Evolutionary conservation across 352 stramenopile genomes (phyloP), one percentile per base, ranked within the genome.

Genomic region (Phytophthora colocasiae): DNA sequence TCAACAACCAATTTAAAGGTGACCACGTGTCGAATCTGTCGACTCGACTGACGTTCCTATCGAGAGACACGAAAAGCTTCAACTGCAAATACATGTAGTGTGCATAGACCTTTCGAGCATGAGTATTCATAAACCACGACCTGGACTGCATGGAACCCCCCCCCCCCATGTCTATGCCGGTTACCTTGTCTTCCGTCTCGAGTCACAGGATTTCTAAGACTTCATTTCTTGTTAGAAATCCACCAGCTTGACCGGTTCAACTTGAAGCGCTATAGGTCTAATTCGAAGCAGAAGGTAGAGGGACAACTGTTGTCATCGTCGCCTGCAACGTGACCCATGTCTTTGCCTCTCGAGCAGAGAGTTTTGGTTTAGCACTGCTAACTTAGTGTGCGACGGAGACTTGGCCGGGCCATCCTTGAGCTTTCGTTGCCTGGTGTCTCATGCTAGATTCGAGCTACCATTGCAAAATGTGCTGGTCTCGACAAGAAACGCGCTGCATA

Each of bases 41-140:
- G n/a, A n/a, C n/a, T n/a, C n/a, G 31, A 52, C 40, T 59, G 58
- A 59, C 22, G 32, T 53, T 10, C 38, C 5, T 24, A 34, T n/a
- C 29, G 46, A 70, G 31, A 64, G 59, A 66, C 40, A 48, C 65
- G 41, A 40, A 14, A 29, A 31, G n/a, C 15, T 44, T 71, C 43
- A 66, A 60, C 63, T 66, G 63, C 63, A 71, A 71, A 6, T 66
- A 19, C 19, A 19, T 19, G 19, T 19, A 39, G 56, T 61, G 56
- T 61, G 48, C 63, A 71, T 71, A 66, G 55, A 54, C 48, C 48
- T 55, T 43, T 56, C 24, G 17, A 46, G 5, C n/a, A 52, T 60
- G 55, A 69, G 55, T 44, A 66, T 66, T 61, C 63, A 66, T 43
- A 10, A 12, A 4, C 29, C 8, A 29, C 6, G 4, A 26, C 24